Conservation (phyloP, 1,284 basidiomycete genomes). For the Schizophyllum amplum region DNA sequence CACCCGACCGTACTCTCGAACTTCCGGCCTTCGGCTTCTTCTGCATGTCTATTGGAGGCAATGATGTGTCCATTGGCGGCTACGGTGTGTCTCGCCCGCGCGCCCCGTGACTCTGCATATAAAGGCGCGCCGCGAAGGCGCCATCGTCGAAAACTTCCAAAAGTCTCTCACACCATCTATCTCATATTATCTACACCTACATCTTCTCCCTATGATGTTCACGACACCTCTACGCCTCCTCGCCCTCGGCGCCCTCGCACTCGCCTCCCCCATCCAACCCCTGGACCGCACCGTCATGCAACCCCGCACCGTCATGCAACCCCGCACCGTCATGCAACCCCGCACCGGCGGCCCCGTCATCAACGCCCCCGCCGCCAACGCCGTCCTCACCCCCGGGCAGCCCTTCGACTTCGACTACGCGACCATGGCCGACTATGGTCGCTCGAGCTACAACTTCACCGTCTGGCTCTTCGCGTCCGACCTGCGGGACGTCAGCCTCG, state of each 20-base stretch:
- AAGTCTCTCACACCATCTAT: background rate
- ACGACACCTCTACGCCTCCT: background rate
- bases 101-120: background rate
- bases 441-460: constrained; percentile 30
- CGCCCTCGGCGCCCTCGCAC: background rate
- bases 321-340: no score
- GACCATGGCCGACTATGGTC: constrained; percentile 30
- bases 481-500: background rate
- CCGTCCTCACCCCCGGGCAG: constrained; percentile 20
- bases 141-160: background rate
- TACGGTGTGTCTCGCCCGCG: background rate
- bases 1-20: no score
- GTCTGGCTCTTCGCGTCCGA: constrained; percentile 26
- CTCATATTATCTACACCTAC: background rate
- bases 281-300: no score
- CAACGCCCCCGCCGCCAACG: constrained; percentile 17
- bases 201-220: background rate
- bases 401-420: constrained; percentile 27
- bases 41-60: background rate
- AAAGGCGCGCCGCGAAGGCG: background rate
- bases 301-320: no score
- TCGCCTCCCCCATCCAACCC: background rate
- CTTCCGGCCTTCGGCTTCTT: no score
- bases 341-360: constrained; percentile 5
- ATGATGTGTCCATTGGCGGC: no score